Evolutionary conservation across 169 alveolate species (phyloP).

Genomic region (Cryptosporidium xiaoi): DNA sequence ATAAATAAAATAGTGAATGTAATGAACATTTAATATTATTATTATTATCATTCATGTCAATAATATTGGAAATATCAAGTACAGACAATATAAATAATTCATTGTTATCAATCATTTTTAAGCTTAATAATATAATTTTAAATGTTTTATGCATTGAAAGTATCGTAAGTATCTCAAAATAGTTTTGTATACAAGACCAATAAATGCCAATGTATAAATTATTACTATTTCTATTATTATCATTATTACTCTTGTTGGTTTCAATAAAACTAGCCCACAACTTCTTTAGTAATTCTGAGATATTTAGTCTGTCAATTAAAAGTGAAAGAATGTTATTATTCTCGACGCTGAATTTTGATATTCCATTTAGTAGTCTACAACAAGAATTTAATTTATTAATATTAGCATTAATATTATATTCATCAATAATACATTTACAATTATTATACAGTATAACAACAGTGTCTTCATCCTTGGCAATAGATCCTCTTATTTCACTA

Average conservation of each 20-base stretch:
- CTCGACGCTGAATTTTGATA: constrained; percentile 30
- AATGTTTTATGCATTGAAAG: constrained; percentile 42
- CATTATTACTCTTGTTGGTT: background rate
- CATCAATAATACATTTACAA: constrained; percentile 25
- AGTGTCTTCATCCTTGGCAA: constrained; percentile 50
- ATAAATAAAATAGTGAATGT: constrained; percentile 18
- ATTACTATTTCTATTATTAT: background rate
- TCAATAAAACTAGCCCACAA: constrained; percentile 1
- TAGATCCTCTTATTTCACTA: constrained; percentile 18
- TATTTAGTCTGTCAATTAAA: constrained; percentile 16
- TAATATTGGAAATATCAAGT: constrained; percentile 29
- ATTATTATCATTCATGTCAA: background rate
- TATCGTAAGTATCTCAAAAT: constrained; percentile 45
- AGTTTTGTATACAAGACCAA: constrained; percentile 48
- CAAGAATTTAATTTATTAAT: constrained; percentile 19
- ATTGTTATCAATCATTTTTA: constrained; percentile 27
- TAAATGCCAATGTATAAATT: no score
- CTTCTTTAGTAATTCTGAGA: background rate
- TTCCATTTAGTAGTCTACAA: constrained; percentile 51
- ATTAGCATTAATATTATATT: background rate
- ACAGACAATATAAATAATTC: constrained; percentile 11
- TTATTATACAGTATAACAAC: constrained; percentile 22
- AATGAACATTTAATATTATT: constrained; percentile 1
- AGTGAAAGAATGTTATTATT: constrained; percentile 18
- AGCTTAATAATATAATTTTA: constrained; percentile 23